Percentiles rank a stretch among this genome's conserved stretches.
phyloP scores from a whole-genome alignment of 1,284 basidiomycete species.

The Vanrija sp. region DNA sequence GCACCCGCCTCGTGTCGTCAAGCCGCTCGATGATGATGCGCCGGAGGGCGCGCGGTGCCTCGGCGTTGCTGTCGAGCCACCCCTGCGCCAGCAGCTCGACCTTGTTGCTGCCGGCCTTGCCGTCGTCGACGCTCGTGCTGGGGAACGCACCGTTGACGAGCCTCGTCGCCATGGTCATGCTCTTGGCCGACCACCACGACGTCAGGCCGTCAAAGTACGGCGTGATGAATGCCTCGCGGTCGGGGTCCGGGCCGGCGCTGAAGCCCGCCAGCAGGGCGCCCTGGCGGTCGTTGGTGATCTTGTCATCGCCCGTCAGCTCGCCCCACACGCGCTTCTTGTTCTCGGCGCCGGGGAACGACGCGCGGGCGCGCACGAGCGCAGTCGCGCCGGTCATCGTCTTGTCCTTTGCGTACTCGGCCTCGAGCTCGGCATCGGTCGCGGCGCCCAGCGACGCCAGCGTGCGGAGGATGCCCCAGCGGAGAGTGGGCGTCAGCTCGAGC shows the following conservation, averaged over 20 bases:
- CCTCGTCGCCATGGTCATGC: conserved; percentile 6
- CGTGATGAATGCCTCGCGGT: not conserved
- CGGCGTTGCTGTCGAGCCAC: conserved; percentile 4
- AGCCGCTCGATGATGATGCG: conserved; percentile 4
- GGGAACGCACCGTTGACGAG: conserved; percentile 4
- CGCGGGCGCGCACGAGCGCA: conserved; percentile 1
- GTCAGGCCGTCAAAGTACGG: conserved; percentile 3
- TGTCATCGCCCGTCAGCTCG: conserved; percentile 1
- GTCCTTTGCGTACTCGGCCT: conserved; percentile 7
- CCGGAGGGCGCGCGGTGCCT: conserved; percentile 4
- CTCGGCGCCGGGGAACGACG: not conserved
- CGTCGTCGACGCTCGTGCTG: not conserved
- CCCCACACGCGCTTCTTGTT: conserved; percentile 4
- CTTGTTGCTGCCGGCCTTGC: not conserved
- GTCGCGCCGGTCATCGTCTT: conserved; percentile 10
- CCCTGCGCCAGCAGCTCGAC: not conserved
- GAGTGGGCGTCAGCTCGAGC: conserved; percentile 8
- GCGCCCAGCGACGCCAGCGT: conserved; percentile 4
- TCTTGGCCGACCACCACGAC: conserved; percentile 1
- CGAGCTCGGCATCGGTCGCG: conserved; percentile 1
- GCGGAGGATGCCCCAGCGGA: conserved; percentile 5
- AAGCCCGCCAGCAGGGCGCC: conserved; percentile 4
- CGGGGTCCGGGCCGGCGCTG: not conserved
- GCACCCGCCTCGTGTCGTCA: not conserved
- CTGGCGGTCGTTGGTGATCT: conserved; percentile 10